Conservation (phyloP, 352 stramenopile species). For the Phytophthora hybrid region DNA sequence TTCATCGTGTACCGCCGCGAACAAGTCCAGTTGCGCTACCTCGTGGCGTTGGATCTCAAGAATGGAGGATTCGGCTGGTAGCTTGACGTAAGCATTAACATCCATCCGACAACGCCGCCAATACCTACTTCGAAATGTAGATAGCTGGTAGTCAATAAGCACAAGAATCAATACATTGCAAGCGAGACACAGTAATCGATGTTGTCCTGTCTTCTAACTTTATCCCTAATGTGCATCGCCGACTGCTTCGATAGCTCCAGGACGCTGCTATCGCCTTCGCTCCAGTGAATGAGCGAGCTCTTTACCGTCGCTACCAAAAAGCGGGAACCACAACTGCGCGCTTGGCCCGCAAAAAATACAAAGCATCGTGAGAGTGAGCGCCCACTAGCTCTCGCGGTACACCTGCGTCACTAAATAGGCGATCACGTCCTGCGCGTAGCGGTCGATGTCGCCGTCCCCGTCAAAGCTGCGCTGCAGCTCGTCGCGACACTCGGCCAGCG, state of each 20-base stretch:
- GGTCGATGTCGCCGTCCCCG: slow-evolving; percentile 81
- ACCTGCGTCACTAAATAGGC: slow-evolving; percentile 90
- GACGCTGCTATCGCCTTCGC: slow-evolving; percentile 26
- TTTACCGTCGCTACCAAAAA: slow-evolving; percentile 31
- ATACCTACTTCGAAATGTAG: not conserved
- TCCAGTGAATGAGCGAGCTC: slow-evolving; percentile 22
- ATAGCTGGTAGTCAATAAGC: not conserved
- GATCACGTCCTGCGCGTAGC: slow-evolving; percentile 90
- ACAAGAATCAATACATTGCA: not conserved
- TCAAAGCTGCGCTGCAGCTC: slow-evolving; percentile 80
- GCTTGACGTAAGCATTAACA: not conserved
- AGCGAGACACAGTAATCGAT: slow-evolving; percentile 33
- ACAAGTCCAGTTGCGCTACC: slow-evolving; percentile 54
- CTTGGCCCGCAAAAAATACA: slow-evolving; percentile 30
- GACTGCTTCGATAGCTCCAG: slow-evolving; percentile 38
- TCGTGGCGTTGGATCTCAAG: slow-evolving; percentile 39
- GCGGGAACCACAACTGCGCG: slow-evolving; percentile 23
- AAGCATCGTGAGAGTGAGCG: slow-evolving; percentile 34
- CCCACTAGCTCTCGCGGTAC: slow-evolving; percentile 75
- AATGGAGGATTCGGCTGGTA: slow-evolving; percentile 25
- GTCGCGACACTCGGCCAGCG: slow-evolving; percentile 72
- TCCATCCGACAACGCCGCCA: too few relatives aligned
- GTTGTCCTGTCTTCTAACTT: slow-evolving; percentile 52
- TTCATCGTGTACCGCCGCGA: slow-evolving; percentile 58
- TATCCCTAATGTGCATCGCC: slow-evolving; percentile 48